Base-by-base conservation (phyloP, 805 yeast genomes). In the Saturnispora bothae region DNA sequence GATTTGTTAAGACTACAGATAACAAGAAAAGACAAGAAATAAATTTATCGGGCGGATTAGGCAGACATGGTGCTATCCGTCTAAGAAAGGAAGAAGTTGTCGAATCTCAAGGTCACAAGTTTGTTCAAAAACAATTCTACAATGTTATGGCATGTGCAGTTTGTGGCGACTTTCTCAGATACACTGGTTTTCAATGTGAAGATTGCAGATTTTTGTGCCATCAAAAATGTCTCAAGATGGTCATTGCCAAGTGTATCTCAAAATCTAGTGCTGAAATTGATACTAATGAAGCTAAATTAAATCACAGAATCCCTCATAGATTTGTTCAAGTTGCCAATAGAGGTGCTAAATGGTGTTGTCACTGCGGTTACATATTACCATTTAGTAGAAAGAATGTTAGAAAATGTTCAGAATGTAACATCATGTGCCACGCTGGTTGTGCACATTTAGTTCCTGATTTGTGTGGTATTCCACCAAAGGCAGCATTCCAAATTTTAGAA, bases 281-380 rank as follows among this genome's bases (percentile, higher is more conserved):
- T 53, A 68, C 75, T 2, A 86, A 80, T 53, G 89, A 79, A 48
- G 73, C 83, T 17, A 78, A 83, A 58, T 72, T 92, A 57, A 92
- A 92, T 53, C 97, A 92, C 59, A 82, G 95, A 47, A 92, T 92
- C 49, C 98, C 98, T 26, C 99, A 92, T 57, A 76, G 96, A 56
- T 89, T 89, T 57, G 95, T 83, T 48, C 88, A 89, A n/a, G 74
- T 77, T 20, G 72, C 92, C 14, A 92, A 92, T 54, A 78, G 86
- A 61, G 94, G 96, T 51, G 94, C 99, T 2, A 88, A 89, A 55
- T 92, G 99, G 99, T 92, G 99, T 63, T 92, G 97, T 51, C 99
- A 92, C 57, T 92, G 99, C 70, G 99, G 99, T 44, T 85, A 85
- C 55, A 78, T 92, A 37, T 68, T 92, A 45, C 97, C 98, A 14